Percentiles rank a stretch among this genome's conserved stretches.
phyloP scores from a whole-genome alignment of 805 yeast species.

The Candida hispaniensis region DNA sequence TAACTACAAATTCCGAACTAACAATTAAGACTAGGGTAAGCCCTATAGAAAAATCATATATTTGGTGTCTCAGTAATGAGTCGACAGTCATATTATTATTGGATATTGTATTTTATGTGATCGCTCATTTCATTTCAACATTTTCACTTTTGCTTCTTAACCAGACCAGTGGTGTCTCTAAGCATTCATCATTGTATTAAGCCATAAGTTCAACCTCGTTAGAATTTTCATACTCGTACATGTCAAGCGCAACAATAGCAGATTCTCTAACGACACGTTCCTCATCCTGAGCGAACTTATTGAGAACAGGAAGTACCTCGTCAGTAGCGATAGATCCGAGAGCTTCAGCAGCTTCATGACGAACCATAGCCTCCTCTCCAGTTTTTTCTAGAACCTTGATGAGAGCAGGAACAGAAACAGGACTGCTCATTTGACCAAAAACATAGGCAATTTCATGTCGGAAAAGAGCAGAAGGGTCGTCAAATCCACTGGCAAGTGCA shows the following conservation, averaged over 20 bases:
- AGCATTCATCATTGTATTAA: conserved; percentile 25
- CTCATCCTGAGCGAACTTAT: conserved; percentile 64
- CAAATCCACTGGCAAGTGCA: conserved; percentile 84
- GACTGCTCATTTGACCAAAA: conserved; percentile 93
- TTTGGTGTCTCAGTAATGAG: too few relatives aligned
- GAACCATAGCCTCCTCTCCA: conserved; percentile 92
- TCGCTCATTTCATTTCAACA: neutral
- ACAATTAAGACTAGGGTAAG: conserved; percentile 41
- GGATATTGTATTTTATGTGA: too few relatives aligned
- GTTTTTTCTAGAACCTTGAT: conserved; percentile 68
- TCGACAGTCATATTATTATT: too few relatives aligned
- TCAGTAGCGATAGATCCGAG: conserved; percentile 94
- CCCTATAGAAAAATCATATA: too few relatives aligned
- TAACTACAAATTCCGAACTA: conserved; percentile 88
- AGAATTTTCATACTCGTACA: conserved; percentile 93
- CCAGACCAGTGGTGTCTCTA: conserved; percentile 5
- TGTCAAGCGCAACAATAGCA: conserved; percentile 93
- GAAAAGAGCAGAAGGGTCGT: conserved; percentile 85
- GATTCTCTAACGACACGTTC: conserved; percentile 92
- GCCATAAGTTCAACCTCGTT: conserved; percentile 73
- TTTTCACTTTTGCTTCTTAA: neutral
- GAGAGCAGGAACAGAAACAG: conserved; percentile 81
- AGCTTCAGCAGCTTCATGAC: conserved; percentile 99
- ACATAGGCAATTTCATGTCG: conserved; percentile 98
- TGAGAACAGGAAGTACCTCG: conserved; percentile 82